phyloP scores from a whole-genome alignment of 202 grass and related monocot species.

The Hordeum pubiflorum region DNA sequence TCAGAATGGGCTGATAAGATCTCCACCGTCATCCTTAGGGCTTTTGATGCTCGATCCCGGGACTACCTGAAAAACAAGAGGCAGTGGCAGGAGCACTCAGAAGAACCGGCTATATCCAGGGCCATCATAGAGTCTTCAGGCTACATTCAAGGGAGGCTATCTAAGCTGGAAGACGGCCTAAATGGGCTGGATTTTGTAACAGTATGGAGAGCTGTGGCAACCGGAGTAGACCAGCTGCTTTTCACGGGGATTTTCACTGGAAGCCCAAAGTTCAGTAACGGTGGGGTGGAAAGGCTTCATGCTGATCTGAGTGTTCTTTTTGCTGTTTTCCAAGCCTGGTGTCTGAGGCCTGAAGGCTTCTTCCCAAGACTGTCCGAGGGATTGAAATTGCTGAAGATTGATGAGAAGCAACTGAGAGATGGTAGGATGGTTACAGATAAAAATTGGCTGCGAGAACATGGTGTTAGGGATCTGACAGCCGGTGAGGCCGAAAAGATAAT shows the following conservation, averaged over 20 bases:
- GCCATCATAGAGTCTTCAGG: constrained; percentile 54
- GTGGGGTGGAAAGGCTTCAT: constrained; percentile 58
- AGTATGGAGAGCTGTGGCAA: constrained; percentile 64
- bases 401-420: constrained; percentile 40
- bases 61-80: constrained; percentile 83
- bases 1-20: constrained; percentile 81
- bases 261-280: constrained; percentile 41
- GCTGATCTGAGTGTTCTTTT: constrained; percentile 55
- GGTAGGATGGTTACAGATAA: constrained; percentile 23
- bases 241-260: constrained; percentile 64
- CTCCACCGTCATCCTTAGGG: constrained; percentile 70
- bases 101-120: constrained; percentile 48
- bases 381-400: constrained; percentile 50
- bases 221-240: constrained; percentile 58
- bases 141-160: constrained; percentile 69
- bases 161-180: constrained; percentile 53
- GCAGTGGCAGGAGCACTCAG: constrained; percentile 74
- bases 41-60: constrained; percentile 56
- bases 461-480: constrained; percentile 55
- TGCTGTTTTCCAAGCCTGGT: constrained; percentile 75
- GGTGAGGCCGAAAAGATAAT: constrained; percentile 54
- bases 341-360: constrained; percentile 84
- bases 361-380: constrained; percentile 59
- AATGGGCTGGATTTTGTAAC: constrained; percentile 64
- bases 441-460: constrained; percentile 42